Percentiles rank a stretch among this genome's conserved stretches.
Evolutionary conservation across 345 rosid genomes (phyloP).

Genomic region (Euphorbia lathyris): DNA sequence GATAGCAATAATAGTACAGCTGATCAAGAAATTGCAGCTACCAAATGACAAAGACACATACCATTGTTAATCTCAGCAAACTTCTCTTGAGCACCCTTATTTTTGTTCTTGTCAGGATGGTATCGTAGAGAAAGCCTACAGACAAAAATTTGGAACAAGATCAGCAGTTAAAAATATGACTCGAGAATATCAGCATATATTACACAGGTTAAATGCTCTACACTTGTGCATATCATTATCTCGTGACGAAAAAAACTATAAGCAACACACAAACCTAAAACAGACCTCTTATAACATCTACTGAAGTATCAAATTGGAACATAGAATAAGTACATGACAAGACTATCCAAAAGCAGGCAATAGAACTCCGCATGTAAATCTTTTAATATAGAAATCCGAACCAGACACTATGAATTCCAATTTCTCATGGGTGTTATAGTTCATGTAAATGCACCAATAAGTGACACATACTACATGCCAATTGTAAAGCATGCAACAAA

Average conservation of each 20-base stretch:
- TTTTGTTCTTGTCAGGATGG: constrained; percentile 93
- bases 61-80: constrained; percentile 92
- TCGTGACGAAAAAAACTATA: neutral
- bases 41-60: constrained; percentile 19
- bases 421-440: neutral
- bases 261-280: neutral
- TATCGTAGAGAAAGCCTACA: constrained; percentile 78
- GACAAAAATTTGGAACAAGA: neutral
- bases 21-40: neutral
- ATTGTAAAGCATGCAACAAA: neutral
- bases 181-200: neutral
- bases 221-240: neutral
- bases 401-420: neutral
- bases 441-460: neutral
- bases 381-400: neutral
- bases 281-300: neutral
- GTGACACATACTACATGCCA: neutral
- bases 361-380: neutral
- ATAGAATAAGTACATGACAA: neutral
- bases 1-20: neutral
- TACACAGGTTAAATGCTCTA: neutral
- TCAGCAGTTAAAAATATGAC: neutral
- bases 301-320: neutral
- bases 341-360: neutral
- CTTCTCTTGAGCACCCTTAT: constrained; percentile 79